Base-by-base conservation (phyloP, 371 early-diverging fungal genomes). In the Apophysomyces sp. region DNA sequence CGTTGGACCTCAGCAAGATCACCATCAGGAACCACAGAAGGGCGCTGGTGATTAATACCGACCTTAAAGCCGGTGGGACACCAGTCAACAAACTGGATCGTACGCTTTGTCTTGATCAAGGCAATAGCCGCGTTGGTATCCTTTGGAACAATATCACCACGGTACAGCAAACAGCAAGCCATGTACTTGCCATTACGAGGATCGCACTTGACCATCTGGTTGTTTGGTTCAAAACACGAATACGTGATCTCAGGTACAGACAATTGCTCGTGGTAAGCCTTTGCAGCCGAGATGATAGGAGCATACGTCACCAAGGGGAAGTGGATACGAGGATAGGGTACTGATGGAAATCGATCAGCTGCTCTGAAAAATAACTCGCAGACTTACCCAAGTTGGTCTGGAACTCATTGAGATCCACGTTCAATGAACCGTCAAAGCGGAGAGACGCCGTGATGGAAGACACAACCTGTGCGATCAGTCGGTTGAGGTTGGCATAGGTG, bases 371-470 rank as follows among this genome's bases (percentile, higher is more conserved):
- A 37, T 37, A n/a, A 11, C 2, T 11, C 37, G 11, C 3, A 41
- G 16, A 21, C 49, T 44, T 44, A 44, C 49, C 49, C 80, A 97
- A 82, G 86, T 97, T 97, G 66, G 95, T 94, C 77, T 94, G 94
- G 89, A 97, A 95, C 83, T 97, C 95, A 60, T 89, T 94, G 77
- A 97, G 73, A 73, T 97, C 97, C 54, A 95, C 97, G 83, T 97
- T 97, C 67, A 97, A 82, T 32, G 91, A 89, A 60, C 97, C 97
- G 57, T 94, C 92, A 83, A 99, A 99, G 75, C 99, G 92, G 63
- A 99, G 91, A 51, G 98, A 96, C 31, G 98, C 97, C 44, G 98
- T 99, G 87, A 99, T 97, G 64, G 98, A 97, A 55, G 98, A 97
- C 57, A 98, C 98, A 53, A 98, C 97, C 83, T 98, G 99, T 58